These are phyloP conservation scores for Marasmius oreades DNA, from an alignment of 1,284 basidiomycete species.

Conservation along the genomic window DNA sequence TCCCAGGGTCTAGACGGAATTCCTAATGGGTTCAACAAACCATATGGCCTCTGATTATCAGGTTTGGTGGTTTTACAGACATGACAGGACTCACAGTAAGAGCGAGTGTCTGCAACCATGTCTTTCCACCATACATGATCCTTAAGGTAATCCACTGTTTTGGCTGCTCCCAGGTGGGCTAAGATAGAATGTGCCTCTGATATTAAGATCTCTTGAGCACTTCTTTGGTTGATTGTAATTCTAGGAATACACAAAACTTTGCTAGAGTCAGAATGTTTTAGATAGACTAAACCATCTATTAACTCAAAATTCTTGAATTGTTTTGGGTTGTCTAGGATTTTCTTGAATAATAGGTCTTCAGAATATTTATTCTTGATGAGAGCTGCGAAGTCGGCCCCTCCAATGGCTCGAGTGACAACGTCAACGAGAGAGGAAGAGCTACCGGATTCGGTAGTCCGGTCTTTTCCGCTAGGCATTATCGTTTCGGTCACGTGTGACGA, in stretches of 20 bases:
- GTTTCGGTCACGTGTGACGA: background rate
- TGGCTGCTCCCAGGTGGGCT: too few species aligned
- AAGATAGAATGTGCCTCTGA: constrained; percentile 25
- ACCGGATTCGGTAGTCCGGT: background rate
- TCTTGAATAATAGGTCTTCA: constrained; percentile 4
- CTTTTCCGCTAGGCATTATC: background rate
- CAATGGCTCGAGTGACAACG: background rate
- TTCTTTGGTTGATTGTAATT: background rate
- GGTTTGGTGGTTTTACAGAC: constrained; percentile 26
- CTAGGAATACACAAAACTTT: background rate
- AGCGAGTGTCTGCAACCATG: constrained; percentile 22
- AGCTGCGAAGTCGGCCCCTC: background rate
- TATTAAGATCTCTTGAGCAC: constrained; percentile 14
- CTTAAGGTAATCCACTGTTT: too few species aligned
- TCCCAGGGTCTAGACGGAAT: constrained; percentile 31
- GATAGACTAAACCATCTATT: too few species aligned
- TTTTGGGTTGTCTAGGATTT: constrained; percentile 1
- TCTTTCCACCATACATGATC: constrained; percentile 33
- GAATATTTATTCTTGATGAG: background rate
- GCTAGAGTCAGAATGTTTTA: background rate
- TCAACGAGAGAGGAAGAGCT: background rate
- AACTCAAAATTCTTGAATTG: constrained; percentile 2
- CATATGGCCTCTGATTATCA: constrained; percentile 25
- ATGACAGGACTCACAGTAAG: constrained; percentile 25
- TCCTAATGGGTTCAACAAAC: constrained; percentile 27